Evolutionary conservation across 1,139 yeast genomes (phyloP), one percentile per base, ranked within the genome.

Genomic region (Nematodospora anomalae): DNA sequence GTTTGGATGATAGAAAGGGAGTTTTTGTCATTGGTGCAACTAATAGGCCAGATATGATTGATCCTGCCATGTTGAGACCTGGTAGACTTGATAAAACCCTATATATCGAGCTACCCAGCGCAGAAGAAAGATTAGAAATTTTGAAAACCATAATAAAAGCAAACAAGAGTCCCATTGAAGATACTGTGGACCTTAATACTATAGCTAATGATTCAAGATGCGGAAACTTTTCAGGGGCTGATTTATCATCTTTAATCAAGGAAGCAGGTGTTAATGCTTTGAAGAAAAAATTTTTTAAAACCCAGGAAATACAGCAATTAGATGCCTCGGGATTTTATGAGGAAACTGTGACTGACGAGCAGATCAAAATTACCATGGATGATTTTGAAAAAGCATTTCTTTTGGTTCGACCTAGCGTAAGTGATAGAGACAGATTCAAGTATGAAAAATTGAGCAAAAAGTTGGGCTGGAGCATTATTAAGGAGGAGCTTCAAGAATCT

Each of bases 61-160:
- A 92, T 60, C 92, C 96, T 6, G 98, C 98, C 1, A 92, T 92
- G 97, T 68, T 92, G 37, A 78, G 98, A 56, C 98, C 98, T 0
- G 98, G 98, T 2, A 78, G 98, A 58, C 71, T 92, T 51, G 98
- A 92, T 56, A 92, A 92, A 60, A 90, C 96, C 3, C 68, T 92
- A 32, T 90, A 83, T 59, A 94, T 92, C 30, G 97, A 92, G 57
- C 69, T 92, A 34, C 98, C 98, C 2, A 76, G 80, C 4, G 77
- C 79, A 1, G 71, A 66, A 5, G 98, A 92, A 57, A 74, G 96
- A 43, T 63, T 72, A 4, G 97, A 90, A 44, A 92, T 92, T 41
- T 68, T 92, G 53, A 74, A 73, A 45, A 89, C 97, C 0, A 76
- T 92, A 30, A 79, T 89, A 4, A 68, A 70, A 28, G 69, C 82